Base-by-base conservation (phyloP, 2,329 filamentous ascomycete genomes). In the Xylaria sp. region DNA sequence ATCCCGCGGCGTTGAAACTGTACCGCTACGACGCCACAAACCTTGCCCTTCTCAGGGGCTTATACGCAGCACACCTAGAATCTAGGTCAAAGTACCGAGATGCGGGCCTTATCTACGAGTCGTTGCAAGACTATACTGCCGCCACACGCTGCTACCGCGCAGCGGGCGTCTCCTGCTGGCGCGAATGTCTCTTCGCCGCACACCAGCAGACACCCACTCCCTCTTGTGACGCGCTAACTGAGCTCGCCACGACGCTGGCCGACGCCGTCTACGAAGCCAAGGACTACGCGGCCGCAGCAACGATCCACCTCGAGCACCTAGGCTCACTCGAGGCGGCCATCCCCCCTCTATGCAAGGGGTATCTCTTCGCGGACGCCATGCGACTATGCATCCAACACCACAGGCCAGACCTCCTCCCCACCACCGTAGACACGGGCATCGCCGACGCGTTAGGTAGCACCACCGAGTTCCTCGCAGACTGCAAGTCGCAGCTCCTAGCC, bases 381-480 rank as follows among this genome's bases (percentile, higher is more conserved):
- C 93, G 94, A 40, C 84, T 97, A 27, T 86, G 92, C 42, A 86
- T 88, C 4, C 85, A 91, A 3, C 86, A 88, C 69, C 81, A 82
- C 1, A 86, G 88, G 18, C 81, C 87, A 0, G 83, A 89, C 0
- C 86, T 97, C 5, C 86, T 98, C 40, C 81, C 81, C 5, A 81
- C 86, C 0, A 87, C 92, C 63, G 86, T 99, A 16, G 95, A 99
- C 77, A 81, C 87, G 0, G 93, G 92, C 1, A 88, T 99, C 5
- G 87, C 90, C 3, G 95, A 98, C 66, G 90, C 92, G 1, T 90
- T 96, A 65, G 91, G 92, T 25, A 89, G 88, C 62, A 94, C 91
- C 75, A 97, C 94, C 0, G 96, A 98, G 78, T 90, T 98, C 68
- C 88, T 99, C 12, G 93, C 96, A 1, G 96, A 99, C 79, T 98